phyloP scores from a whole-genome alignment of 1,139 yeast genomes.

The Zygosaccharomyces sapae region DNA sequence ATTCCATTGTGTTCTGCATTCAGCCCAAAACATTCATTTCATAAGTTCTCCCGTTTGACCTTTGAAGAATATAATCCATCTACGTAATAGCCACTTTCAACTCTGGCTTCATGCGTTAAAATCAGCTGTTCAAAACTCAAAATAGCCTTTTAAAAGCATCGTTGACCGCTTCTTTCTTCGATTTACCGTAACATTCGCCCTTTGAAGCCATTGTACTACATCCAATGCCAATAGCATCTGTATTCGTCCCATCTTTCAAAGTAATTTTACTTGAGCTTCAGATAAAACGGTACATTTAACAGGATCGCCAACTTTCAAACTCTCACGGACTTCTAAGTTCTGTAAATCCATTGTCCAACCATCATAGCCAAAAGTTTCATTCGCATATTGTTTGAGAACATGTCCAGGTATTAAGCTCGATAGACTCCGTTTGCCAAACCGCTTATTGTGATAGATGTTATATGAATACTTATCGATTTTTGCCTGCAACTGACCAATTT shows the following conservation, averaged over 20 bases:
- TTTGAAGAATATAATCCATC: constrained; percentile 30
- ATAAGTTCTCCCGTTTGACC: constrained; percentile 10
- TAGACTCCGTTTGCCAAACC: constrained; percentile 32
- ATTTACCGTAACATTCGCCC: constrained; percentile 31
- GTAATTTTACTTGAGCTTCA: constrained; percentile 31
- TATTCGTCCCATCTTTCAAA: constrained; percentile 34
- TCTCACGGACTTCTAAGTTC: constrained; percentile 24
- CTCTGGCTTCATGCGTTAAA: constrained; percentile 28
- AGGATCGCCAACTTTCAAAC: constrained; percentile 6
- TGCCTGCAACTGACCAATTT: constrained; percentile 28
- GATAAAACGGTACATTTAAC: constrained; percentile 26
- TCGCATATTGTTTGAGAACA: constrained; percentile 30
- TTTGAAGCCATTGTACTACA: constrained; percentile 25
- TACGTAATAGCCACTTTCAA: constrained; percentile 30
- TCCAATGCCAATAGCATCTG: constrained; percentile 29
- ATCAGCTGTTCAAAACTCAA: constrained; percentile 31
- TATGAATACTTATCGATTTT: constrained; percentile 30
- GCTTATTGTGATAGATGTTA: constrained; percentile 27
- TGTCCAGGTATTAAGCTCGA: constrained; percentile 31
- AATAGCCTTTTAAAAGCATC: constrained; percentile 32
- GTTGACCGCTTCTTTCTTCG: constrained; percentile 32
- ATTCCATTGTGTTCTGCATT: neutral
- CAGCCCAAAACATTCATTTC: neutral
- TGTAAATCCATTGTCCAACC: constrained; percentile 35
- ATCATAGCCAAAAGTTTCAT: constrained; percentile 34